These are phyloP conservation scores for Halteria grandinella DNA, from an alignment of 73 alveolate genomes.

Conservation along the genomic window DNA sequence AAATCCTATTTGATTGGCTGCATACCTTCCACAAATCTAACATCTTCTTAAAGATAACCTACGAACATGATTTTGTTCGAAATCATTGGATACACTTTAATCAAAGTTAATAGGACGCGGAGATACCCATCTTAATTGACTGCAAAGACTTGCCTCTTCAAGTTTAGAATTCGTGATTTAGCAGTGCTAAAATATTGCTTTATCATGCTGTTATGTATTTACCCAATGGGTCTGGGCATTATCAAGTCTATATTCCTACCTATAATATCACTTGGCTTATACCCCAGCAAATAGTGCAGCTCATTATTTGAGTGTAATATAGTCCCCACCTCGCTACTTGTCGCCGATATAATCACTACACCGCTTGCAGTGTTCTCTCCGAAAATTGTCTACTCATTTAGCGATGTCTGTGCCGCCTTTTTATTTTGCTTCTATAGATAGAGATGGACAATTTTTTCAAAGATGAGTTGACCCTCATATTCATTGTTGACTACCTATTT, in stretches of 20 bases:
- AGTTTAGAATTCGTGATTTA: slow-evolving; percentile 38
- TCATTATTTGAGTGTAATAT: slow-evolving; percentile 40
- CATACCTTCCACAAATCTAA: slow-evolving; percentile 17
- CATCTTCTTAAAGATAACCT: slow-evolving; percentile 29
- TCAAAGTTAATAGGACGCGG: slow-evolving; percentile 7
- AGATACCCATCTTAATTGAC: slow-evolving; percentile 5
- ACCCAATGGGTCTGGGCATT: slow-evolving; percentile 38
- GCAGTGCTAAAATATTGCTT: slow-evolving; percentile 54
- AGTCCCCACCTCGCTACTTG: slow-evolving; percentile 12
- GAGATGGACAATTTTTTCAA: slow-evolving; percentile 23
- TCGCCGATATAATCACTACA: slow-evolving; percentile 27
- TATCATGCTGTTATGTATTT: slow-evolving; percentile 38
- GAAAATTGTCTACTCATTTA: slow-evolving; percentile 19
- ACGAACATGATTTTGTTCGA: slow-evolving; percentile 10
- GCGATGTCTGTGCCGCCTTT: background rate
- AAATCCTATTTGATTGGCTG: too few species aligned
- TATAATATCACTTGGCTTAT: slow-evolving; percentile 9
- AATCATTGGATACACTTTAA: slow-evolving; percentile 34
- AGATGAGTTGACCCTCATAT: slow-evolving; percentile 19
- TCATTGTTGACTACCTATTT: slow-evolving; percentile 19
- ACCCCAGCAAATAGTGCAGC: slow-evolving; percentile 28
- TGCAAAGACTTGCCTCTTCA: slow-evolving; percentile 24
- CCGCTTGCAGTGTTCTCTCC: slow-evolving; percentile 50
- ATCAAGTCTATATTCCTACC: slow-evolving; percentile 14
- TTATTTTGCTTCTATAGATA: slow-evolving; percentile 14